Percentiles rank a stretch among this genome's conserved stretches.
Evolutionary conservation across 73 alveolate species (phyloP).

Genomic region (Durusdinium trenchii): DNA sequence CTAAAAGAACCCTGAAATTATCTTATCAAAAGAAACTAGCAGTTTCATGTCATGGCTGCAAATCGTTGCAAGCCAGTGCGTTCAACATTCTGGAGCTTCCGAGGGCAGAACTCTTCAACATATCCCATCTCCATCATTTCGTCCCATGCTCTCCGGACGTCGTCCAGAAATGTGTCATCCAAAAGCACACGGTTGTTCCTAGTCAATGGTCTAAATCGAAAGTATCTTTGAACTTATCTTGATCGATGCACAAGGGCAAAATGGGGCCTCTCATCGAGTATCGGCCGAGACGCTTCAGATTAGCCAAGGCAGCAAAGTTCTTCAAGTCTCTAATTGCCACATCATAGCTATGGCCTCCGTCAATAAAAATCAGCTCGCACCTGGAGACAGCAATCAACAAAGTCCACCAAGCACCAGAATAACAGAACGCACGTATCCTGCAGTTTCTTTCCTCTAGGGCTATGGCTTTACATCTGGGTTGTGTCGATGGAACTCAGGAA

Average conservation of each 20-base stretch:
- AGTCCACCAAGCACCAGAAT: not conserved
- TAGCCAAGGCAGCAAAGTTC: constrained; percentile 81
- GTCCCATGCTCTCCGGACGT: constrained; percentile 91
- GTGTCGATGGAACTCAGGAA: constrained; percentile 43
- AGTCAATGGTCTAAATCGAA: too few species aligned
- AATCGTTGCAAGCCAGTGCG: not conserved
- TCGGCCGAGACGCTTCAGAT: too few species aligned
- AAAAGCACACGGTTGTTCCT: constrained; percentile 65
- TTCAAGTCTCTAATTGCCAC: constrained; percentile 79
- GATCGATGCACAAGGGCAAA: too few species aligned
- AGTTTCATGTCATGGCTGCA: not conserved
- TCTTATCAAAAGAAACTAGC: not conserved
- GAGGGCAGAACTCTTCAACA: constrained; percentile 56
- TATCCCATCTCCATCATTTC: constrained; percentile 91
- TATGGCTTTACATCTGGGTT: constrained; percentile 40
- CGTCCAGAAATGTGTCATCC: constrained; percentile 91
- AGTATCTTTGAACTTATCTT: too few species aligned
- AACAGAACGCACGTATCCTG: not conserved
- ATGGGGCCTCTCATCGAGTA: too few species aligned
- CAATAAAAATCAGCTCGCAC: constrained; percentile 80
- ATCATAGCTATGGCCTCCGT: constrained; percentile 91
- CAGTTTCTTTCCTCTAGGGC: not conserved
- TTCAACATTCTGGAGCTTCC: not conserved
- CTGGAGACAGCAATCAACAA: not conserved
- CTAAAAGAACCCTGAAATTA: not conserved